Base-by-base conservation (phyloP, 2,329 filamentous ascomycete genomes). In the Trichoderma cornu-damae region DNA sequence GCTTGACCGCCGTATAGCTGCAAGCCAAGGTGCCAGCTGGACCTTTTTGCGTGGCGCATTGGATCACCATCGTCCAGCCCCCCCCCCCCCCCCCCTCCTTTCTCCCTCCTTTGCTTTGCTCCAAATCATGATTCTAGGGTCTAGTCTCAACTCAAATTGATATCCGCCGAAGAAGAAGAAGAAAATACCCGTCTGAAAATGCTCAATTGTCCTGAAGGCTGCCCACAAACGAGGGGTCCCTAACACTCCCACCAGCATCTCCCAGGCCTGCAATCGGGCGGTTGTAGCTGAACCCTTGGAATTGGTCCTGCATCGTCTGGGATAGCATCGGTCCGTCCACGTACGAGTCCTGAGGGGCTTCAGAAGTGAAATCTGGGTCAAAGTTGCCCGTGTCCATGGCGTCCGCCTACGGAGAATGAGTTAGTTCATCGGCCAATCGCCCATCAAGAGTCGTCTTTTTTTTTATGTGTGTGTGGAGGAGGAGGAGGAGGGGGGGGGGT, bases 271-370 rank as follows among this genome's bases (percentile, higher is more conserved):
- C 91, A 64, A 97, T 92, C 18, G 93, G 94, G 60, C 94, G 85
- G 76, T 96, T 97, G 80, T 97, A 97, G 62, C 89, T 96, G 86
- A 95, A 99, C 59, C 94, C 94, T 37, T 86, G 84, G 70, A 99
- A 99, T 69, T 96, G 92, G 72, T 96, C 85, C 75, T 99, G 94
- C 86, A 93, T 90, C 20, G 92, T 96, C 73, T 94, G 85, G n/a
- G 91, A 96, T 37, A 99, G 81, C 69, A 90, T 80, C 0, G 90
- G 89, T 0, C 91, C 93, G 26, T 97, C 94, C 18, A 97, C 94
- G 65, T 88, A 94, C 2, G 91, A 96, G 73, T 99, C 94, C 61
- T 90, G 86, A 0, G 94, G 91, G 5, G 86, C 85, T 75, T 99
- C 93, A 3, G 79, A 83, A 1, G 94, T 99, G 73, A 99, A 99